Evolutionary conservation across 1,284 basidiomycete genomes (phyloP), one percentile per base, ranked within the genome.

Genomic region (Phlebopus sp.): DNA sequence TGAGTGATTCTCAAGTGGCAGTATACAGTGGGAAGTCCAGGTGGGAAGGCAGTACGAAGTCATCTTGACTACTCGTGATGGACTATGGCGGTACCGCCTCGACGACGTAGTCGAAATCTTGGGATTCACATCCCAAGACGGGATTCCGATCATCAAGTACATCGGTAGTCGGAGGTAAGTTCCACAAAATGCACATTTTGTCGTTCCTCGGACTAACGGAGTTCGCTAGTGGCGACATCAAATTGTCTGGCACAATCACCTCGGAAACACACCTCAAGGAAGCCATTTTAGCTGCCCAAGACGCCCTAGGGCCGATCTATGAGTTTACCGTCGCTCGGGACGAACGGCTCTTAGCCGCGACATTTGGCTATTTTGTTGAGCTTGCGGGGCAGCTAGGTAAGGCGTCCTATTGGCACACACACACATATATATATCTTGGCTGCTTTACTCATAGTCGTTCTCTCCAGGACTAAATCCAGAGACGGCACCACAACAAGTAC

Each of bases 11-110:
- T 29, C 10, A 29, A 29, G 27, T 11, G 9, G 4, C 2, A 4
- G 10, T 4, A 5, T 18, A 5, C 14, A 35, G 46, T 47, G 39
- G 46, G 30, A 47, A 34, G 29, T 47, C 18, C 15, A 31, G 11
- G 42, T 17, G 10, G 46, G 39, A 4, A 15, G 25, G 17, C 38
- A 35, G 21, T 47, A 47, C 39, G 30, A 47, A 32, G 25, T 36
- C 10, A 19, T 44, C 4, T 6, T 36, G 19, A 44, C 46, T 1
- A 42, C 46, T 6, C 39, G 39, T 32, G 30, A 47, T 23, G 46
- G 46, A n/a, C 7, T 47, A 21, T 47, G 46, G 46, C 38, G 46
- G 6, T 47, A 47, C 19, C 37, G 39, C 11, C 15, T 42, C 19
- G 46, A 15, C 6, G 39, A 47, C n/a, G 23, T 42, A 7, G 18